Base-by-base conservation (phyloP, 2,329 filamentous ascomycete genomes). In the Elsinoe perseae region DNA sequence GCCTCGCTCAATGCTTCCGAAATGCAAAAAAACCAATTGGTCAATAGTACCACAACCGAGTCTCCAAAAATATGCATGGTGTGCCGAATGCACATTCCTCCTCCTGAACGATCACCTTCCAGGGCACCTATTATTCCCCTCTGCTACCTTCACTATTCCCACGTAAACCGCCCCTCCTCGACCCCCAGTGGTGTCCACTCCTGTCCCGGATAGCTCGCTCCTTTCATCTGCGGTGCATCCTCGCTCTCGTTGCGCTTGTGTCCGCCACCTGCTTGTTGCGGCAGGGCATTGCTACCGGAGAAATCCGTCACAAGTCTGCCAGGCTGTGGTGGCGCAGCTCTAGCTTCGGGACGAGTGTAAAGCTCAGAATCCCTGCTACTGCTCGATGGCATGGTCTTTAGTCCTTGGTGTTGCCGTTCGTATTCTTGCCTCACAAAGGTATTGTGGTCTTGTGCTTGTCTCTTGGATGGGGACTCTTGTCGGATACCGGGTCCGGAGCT, bases 131-230 rank as follows among this genome's bases (percentile, higher is more conserved):
- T 20, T 30, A 27, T 10, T 8, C 43, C 43, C 23, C 28, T 48
- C 43, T 10, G 4, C 4, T 9, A 25, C 2, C 43, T 28, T 16
- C 21, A 9, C 25, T 54, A 54, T n/a, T 56, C 53, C 53, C 53
- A 56, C 12, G 25, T 30, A 36, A 46, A 56, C 6, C 30, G 46
- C 28, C 42, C 53, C 4, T 56, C 38, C 20, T 44, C 53, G 1
- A 56, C 28, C 27, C 53, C 53, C 20, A 34, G 10, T 14, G 53
- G 53, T 16, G 53, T 48, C 53, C 53, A 56, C 20, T 56, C 53
- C 42, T 48, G 53, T 7, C 53, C 53, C n/a, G 53, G 53, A 48
- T 56, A 56, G 27, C 53, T 56, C 25, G 40, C 25, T 20, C 36
- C 38, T 14, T 34, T 32, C 53, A 56, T 56, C 40, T 48, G 38